Conservation (phyloP, 768 basidiomycete genomes). For the Mycena chlorophos region DNA sequence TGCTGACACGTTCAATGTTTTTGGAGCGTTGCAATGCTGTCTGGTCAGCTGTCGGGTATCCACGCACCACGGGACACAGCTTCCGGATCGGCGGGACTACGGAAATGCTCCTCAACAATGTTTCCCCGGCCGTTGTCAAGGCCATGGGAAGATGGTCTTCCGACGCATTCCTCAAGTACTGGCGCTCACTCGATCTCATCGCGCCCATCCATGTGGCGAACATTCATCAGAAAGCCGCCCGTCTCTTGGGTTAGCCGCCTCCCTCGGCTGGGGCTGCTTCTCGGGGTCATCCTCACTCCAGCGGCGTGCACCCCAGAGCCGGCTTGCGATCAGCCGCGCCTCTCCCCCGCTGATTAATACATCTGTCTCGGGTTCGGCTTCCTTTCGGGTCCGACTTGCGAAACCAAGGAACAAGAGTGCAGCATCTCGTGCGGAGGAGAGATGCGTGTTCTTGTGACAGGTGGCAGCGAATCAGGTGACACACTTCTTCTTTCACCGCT, state of each 20-base stretch:
- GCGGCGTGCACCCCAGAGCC: not conserved
- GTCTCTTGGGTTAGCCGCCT: not conserved
- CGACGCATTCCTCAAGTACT: not conserved
- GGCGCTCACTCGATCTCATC: not conserved
- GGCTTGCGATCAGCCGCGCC: not conserved
- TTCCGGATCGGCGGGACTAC: not conserved
- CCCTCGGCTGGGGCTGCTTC: not conserved
- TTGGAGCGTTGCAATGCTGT: not conserved
- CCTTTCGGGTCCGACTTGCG: too few relatives aligned
- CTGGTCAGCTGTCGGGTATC: not conserved
- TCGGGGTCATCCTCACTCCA: not conserved
- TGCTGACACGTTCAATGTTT: not conserved
- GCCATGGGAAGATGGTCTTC: not conserved
- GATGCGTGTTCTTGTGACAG: too few relatives aligned
- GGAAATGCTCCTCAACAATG: not conserved
- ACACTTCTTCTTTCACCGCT: too few relatives aligned
- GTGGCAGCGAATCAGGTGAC: too few relatives aligned
- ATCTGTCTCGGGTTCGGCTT: too few relatives aligned
- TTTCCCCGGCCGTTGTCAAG: not conserved
- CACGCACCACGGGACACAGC: not conserved
- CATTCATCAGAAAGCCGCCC: not conserved
- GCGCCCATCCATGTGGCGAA: not conserved
- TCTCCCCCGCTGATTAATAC: not conserved
- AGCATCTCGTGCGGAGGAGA: too few relatives aligned
- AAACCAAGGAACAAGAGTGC: too few relatives aligned